Conservation (phyloP, 495 filamentous ascomycete genomes). For the Friedmanniomyces endolithicus region DNA sequence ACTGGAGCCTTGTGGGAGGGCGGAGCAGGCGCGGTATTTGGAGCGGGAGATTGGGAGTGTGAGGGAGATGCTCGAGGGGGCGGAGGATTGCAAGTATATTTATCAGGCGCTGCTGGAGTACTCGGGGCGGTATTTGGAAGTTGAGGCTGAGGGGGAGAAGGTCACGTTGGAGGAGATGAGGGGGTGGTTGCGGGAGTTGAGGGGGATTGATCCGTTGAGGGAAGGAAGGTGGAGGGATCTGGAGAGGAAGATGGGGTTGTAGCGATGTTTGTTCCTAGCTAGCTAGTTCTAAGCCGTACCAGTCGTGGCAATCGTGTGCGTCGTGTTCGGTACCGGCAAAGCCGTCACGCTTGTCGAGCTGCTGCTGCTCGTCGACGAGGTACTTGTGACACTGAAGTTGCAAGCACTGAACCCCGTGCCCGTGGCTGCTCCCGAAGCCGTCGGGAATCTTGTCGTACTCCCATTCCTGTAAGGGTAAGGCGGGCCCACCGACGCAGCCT, state of each 20-base stretch:
- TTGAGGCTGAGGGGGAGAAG: conserved; percentile 18
- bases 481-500: not conserved
- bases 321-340: conserved; percentile 11
- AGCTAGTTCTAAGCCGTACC: not conserved
- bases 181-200: conserved; percentile 27
- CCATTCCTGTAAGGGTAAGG: conserved; percentile 3
- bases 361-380: conserved; percentile 1
- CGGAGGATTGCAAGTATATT: conserved; percentile 40
- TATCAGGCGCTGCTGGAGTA: conserved; percentile 30
- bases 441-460: not conserved
- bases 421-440: not conserved
- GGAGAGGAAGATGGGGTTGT: conserved; percentile 20
- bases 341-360: conserved; percentile 1
- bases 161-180: conserved; percentile 27
- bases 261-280: no score
- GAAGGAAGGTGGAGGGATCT: conserved; percentile 30
- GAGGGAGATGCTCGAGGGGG: conserved; percentile 50
- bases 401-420: not conserved
- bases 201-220: conserved; percentile 30
- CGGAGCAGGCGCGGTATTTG: conserved; percentile 23
- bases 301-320: conserved; percentile 8
- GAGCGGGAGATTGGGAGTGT: conserved; percentile 32
- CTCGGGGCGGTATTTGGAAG: not conserved
- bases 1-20: conserved; percentile 37
- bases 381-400: not conserved